Base-by-base conservation (phyloP, 164 flowering plant species). In the Protea cynaroides region DNA sequence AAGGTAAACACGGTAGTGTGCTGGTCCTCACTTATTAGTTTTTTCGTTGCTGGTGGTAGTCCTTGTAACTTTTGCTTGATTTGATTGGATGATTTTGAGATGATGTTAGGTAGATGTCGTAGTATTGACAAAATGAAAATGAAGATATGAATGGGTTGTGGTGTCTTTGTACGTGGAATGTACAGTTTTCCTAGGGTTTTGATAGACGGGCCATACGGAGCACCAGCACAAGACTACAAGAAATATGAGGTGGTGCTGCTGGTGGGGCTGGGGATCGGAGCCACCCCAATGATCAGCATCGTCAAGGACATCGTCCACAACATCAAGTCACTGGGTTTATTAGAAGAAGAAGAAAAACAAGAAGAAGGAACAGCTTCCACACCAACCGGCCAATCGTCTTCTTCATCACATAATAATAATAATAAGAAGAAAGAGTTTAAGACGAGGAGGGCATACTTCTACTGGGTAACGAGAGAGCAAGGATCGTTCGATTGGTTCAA, bases 211-310 rank as follows among this genome's bases (percentile, higher is more conserved):
- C 92, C 98, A 10, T 89, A 83, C 50, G 98, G 98, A 49, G 96
- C 98, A n/a, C 98, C 98, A 38, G 92, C 98, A 8, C 98, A 92
- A 69, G 96, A 89, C 76, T 92, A 92, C 87, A 89, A 86, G 80
- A 76, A 85, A 66, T 92, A 92, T 70, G 91, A 89, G 0, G 92
- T 92, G 69, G 88, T 92, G 21, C 63, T 92, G 43, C 79, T 92
- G 69, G 96, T 92, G 59, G 98, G 98, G 36, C 78, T 89, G 1
- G 98, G 98, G 7, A 89, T 89, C 1, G 98, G 98, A 0, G 98
- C 96, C 7, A 92, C 98, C 0, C 98, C 98, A 0, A 86, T 89
- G 92, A 81, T 92, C 56, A 92, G 98, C 76, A 86, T 92, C 2
- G 80, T 92, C 0, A 92, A 89, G 71, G 98, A 92, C 82, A 86